phyloP scores from a whole-genome alignment of 2,329 filamentous ascomycete genomes.

The Nigrograna mackinnonii region DNA sequence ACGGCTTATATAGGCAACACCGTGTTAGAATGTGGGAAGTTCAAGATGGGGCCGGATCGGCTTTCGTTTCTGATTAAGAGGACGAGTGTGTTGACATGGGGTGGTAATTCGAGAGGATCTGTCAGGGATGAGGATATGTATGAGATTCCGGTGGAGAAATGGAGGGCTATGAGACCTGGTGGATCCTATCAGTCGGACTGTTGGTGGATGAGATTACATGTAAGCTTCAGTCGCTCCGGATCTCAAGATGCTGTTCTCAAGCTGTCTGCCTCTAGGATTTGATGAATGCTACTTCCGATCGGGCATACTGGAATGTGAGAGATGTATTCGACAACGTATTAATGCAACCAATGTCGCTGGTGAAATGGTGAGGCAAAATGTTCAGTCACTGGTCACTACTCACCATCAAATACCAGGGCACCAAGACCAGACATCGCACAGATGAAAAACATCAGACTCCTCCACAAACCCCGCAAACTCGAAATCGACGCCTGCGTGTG shows the following conservation, averaged over 20 bases:
- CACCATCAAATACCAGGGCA: no score
- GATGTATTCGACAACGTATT: conserved; percentile 7
- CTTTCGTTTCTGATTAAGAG: conserved; percentile 9
- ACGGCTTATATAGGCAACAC: conserved; percentile 14
- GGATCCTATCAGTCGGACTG: conserved; percentile 6
- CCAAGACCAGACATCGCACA: background rate
- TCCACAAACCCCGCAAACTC: no score
- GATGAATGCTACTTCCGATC: conserved; percentile 8
- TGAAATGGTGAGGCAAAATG: conserved; percentile 9
- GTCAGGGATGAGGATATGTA: conserved; percentile 9
- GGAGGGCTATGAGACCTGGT: conserved; percentile 6
- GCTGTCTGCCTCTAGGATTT: conserved; percentile 7
- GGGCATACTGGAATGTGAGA: conserved; percentile 8
- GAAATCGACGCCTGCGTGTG: no score
- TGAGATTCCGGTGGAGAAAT: conserved; percentile 10
- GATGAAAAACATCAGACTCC: background rate
- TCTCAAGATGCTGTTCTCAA: background rate
- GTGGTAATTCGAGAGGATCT: background rate
- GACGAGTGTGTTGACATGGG: conserved; percentile 8
- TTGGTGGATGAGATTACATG: conserved; percentile 15
- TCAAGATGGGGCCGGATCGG: conserved; percentile 5
- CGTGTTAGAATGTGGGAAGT: conserved; percentile 14
- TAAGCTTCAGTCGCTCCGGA: no score
- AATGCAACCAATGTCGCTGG: conserved; percentile 1
- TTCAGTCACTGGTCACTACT: background rate